phyloP scores from a whole-genome alignment of 2,329 filamentous ascomycete genomes.

The Fusarium sp. region DNA sequence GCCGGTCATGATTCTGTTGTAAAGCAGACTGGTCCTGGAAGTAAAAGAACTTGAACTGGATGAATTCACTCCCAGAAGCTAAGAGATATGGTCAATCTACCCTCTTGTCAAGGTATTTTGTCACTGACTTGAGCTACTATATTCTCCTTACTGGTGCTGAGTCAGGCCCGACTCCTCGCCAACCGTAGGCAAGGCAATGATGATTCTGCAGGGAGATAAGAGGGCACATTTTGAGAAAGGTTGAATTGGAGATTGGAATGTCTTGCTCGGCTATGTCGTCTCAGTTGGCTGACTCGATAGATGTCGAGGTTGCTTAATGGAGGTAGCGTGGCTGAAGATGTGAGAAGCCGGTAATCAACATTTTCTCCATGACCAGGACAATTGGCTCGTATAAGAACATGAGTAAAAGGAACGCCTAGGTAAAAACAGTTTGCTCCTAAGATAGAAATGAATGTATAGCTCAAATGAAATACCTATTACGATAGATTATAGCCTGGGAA shows the following conservation, averaged over 20 bases:
- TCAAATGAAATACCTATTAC: not conserved
- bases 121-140: not conserved
- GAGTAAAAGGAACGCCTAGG: not conserved
- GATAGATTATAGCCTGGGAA: not conserved
- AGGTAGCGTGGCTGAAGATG: not conserved
- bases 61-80: not conserved
- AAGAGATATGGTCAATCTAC: not conserved
- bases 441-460: not conserved
- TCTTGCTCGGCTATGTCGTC: too few relatives aligned
- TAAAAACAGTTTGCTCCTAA: not conserved
- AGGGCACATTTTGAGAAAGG: not conserved
- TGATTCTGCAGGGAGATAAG: not conserved
- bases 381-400: not conserved
- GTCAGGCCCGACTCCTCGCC: not conserved
- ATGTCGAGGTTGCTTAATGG: not conserved
- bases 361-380: too few relatives aligned
- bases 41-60: not conserved
- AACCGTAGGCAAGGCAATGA: not conserved
- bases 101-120: not conserved
- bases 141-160: not conserved
- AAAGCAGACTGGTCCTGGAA: not conserved
- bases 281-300: not conserved
- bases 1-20: not conserved
- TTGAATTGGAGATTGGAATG: too few relatives aligned
- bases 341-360: too few relatives aligned